Evolutionary conservation across 1,284 basidiomycete genomes (phyloP).

Genomic region (Cystobasidiaceae sp.): DNA sequence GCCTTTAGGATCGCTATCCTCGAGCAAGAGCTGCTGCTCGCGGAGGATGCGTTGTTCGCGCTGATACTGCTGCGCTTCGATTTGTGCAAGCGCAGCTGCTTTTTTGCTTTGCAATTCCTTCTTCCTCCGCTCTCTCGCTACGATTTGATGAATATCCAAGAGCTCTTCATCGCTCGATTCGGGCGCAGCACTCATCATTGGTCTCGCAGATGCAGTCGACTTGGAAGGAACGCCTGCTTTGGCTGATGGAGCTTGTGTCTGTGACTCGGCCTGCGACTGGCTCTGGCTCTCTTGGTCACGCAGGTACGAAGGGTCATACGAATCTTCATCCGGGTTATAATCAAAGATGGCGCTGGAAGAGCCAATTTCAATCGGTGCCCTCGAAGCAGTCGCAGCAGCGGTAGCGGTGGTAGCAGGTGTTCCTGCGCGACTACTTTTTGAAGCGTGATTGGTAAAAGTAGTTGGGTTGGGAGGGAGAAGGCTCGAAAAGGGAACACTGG

Average conservation of each 20-base stretch:
- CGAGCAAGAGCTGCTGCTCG: neutral
- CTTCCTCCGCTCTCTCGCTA: neutral
- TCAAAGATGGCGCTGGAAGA: conserved; percentile 28
- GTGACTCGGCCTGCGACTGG: conserved; percentile 13
- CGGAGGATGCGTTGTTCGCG: neutral
- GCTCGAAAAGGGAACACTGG: neutral
- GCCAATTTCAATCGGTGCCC: conserved; percentile 11
- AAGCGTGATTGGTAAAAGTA: too few species aligned
- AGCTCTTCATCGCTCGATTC: too few species aligned
- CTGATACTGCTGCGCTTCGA: too few species aligned
- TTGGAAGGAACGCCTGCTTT: neutral
- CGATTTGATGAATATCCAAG: neutral
- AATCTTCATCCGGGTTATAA: conserved; percentile 3
- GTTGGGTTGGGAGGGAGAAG: too few species aligned
- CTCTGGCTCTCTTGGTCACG: neutral
- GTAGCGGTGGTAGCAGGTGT: too few species aligned
- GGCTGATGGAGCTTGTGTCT: neutral
- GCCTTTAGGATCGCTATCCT: conserved; percentile 4
- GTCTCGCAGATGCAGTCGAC: neutral
- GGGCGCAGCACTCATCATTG: too few species aligned
- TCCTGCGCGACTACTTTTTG: too few species aligned
- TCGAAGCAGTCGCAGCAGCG: neutral
- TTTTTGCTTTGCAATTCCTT: neutral
- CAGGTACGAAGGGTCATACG: conserved; percentile 16
- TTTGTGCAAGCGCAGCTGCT: neutral